Conservation (phyloP, 75 land plant genomes). For the Adiantum capillusveneris region DNA sequence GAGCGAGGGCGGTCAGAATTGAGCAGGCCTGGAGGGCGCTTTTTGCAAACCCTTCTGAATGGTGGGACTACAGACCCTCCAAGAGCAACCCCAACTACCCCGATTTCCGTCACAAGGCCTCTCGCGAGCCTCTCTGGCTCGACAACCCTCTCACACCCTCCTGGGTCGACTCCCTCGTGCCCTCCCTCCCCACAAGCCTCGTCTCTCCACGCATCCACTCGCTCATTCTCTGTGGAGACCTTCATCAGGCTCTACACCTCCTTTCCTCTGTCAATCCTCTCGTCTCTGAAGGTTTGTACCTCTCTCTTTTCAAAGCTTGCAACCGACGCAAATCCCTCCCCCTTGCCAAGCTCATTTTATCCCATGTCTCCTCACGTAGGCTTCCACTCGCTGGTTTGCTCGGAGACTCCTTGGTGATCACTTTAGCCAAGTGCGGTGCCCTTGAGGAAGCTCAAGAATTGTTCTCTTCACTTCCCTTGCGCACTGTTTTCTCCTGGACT, state of each 20-base stretch:
- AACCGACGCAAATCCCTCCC: too few relatives aligned
- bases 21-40: slow-evolving; percentile 53
- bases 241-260: too few relatives aligned
- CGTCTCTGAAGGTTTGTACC: too few relatives aligned
- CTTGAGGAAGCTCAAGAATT: slow-evolving; percentile 28
- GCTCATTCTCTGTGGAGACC: too few relatives aligned
- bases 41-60: slow-evolving; percentile 71
- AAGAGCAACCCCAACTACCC: slow-evolving; percentile 71
- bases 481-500: slow-evolving; percentile 54
- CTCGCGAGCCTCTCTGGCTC: slow-evolving; percentile 78
- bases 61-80: slow-evolving; percentile 78
- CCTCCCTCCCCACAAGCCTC: slow-evolving; percentile 27
- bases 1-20: too few relatives aligned
- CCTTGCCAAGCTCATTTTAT: too few relatives aligned
- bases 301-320: too few relatives aligned
- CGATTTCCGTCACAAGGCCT: slow-evolving; percentile 87
- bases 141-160: slow-evolving; percentile 55
- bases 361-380: too few relatives aligned
- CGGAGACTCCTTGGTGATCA: slow-evolving; percentile 14
- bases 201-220: too few relatives aligned
- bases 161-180: slow-evolving; percentile 71
- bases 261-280: too few relatives aligned
- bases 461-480: slow-evolving; percentile 36
- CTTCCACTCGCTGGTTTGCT: too few relatives aligned
- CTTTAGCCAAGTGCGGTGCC: slow-evolving; percentile 18